A percentile compares a stretch with the other conserved stretches of the same genome.
phyloP scores from a whole-genome alignment of 1,284 basidiomycete genomes.

The Apiotrichum sp. region DNA sequence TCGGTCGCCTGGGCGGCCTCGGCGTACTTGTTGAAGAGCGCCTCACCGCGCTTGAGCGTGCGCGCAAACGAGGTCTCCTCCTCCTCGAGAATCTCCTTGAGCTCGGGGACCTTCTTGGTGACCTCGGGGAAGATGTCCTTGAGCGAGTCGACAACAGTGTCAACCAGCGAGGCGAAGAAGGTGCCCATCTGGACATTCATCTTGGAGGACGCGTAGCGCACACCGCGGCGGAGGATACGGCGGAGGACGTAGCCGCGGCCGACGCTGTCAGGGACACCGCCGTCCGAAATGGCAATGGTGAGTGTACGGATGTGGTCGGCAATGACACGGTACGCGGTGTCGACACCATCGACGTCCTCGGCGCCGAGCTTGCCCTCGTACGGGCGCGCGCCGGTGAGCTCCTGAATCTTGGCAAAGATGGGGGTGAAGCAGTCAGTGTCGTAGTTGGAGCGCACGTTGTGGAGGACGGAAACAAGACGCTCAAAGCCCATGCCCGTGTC shows the following conservation, averaged over 20 bases:
- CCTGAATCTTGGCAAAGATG: slow-evolving; percentile 80
- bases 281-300: slow-evolving; percentile 92
- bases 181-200: slow-evolving; percentile 87
- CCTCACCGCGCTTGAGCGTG: slow-evolving; percentile 94
- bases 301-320: slow-evolving; percentile 95
- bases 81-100: slow-evolving; percentile 94
- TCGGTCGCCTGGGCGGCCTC: slow-evolving; percentile 61
- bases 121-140: slow-evolving; percentile 91
- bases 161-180: slow-evolving; percentile 90
- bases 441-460: slow-evolving; percentile 90
- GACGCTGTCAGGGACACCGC: slow-evolving; percentile 91
- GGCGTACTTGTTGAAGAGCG: slow-evolving; percentile 89
- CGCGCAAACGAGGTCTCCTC: slow-evolving; percentile 96
- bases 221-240: slow-evolving; percentile 84
- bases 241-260: slow-evolving; percentile 94
- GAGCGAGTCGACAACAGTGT: slow-evolving; percentile 83
- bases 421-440: slow-evolving; percentile 94
- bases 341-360: slow-evolving; percentile 90
- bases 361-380: slow-evolving; percentile 87
- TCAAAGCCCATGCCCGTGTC: slow-evolving; percentile 99
- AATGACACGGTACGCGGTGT: slow-evolving; percentile 95
- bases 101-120: slow-evolving; percentile 70
- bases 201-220: slow-evolving; percentile 92
- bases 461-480: slow-evolving; percentile 87
- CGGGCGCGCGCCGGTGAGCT: slow-evolving; percentile 78